A percentile compares a stretch with the other conserved stretches of the same genome.
Evolutionary conservation across 345 rosid species (phyloP).

Genomic region (Ricinus communis): DNA sequence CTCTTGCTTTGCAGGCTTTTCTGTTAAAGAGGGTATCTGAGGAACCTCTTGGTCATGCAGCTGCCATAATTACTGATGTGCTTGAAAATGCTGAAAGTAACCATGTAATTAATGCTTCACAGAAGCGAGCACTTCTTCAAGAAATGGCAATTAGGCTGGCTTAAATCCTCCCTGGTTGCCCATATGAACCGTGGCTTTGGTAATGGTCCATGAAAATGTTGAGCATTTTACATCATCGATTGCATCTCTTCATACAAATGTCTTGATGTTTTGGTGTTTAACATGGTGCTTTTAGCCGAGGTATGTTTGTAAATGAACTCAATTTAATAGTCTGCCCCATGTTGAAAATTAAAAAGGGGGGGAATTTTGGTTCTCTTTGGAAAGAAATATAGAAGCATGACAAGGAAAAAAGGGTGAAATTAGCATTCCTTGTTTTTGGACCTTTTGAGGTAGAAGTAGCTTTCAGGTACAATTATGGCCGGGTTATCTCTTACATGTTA

Average conservation of each 20-base stretch:
- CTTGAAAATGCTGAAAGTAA: conserved; percentile 89
- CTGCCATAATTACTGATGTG: conserved; percentile 85
- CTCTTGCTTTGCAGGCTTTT: conserved; percentile 63
- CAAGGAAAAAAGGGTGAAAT: background rate
- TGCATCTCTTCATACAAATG: background rate
- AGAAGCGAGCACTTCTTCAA: conserved; percentile 91
- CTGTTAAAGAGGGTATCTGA: conserved; percentile 84
- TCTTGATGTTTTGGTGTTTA: background rate
- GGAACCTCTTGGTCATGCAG: conserved; percentile 97
- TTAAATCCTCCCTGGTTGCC: conserved; percentile 21
- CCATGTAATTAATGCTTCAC: conserved; percentile 76
- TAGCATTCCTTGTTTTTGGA: background rate
- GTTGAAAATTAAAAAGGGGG: background rate
- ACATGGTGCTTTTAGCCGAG: background rate
- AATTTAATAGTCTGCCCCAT: conserved; percentile 11
- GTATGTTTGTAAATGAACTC: conserved; percentile 20
- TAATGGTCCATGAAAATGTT: background rate
- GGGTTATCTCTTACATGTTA: no score
- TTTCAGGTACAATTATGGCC: background rate
- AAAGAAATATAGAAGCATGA: conserved; percentile 13
- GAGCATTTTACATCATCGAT: background rate
- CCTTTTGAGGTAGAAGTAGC: no score
- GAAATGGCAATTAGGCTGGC: conserved; percentile 92
- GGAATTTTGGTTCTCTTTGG: background rate
- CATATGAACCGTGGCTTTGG: conserved; percentile 6